A percentile compares a stretch with the other conserved stretches of the same genome.
Conservation (phyloP, 2,329 filamentous ascomycete genomes). For the Aspergillus proliferans region DNA sequence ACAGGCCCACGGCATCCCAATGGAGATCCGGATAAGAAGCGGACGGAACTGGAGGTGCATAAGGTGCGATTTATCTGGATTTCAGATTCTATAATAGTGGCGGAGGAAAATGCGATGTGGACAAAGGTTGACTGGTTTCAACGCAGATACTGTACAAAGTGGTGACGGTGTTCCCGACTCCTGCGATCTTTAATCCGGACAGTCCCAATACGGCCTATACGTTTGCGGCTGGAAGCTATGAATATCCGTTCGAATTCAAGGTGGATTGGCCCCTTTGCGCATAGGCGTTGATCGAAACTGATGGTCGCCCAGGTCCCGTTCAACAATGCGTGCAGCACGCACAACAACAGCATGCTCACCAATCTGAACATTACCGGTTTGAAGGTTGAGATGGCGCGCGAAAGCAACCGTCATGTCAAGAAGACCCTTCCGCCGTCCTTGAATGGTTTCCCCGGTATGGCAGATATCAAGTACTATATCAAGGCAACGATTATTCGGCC, state of each 20-base stretch:
- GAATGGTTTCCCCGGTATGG: constrained; percentile 76
- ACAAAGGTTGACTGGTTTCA: background rate
- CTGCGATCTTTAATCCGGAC: constrained; percentile 34
- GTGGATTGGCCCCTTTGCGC: constrained; percentile 16
- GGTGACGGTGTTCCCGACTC: constrained; percentile 40
- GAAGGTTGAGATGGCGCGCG: constrained; percentile 40
- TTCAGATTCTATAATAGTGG: background rate
- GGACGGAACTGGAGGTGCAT: constrained; percentile 44
- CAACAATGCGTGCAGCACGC: constrained; percentile 43
- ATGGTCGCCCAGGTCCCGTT: constrained; percentile 37
- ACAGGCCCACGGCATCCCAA: constrained; percentile 34
- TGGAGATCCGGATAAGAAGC: constrained; percentile 42
- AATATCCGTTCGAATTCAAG: constrained; percentile 47
- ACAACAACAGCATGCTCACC: constrained; percentile 41
- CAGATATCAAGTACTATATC: constrained; percentile 88
- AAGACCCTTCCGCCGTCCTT: constrained; percentile 83
- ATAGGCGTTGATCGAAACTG: background rate
- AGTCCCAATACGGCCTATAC: constrained; percentile 36
- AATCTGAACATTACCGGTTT: constrained; percentile 42
- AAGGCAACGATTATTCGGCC: constrained; percentile 94
- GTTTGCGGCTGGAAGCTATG: constrained; percentile 40
- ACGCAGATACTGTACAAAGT: constrained; percentile 45
- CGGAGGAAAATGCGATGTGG: background rate
- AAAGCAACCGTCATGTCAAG: constrained; percentile 61
- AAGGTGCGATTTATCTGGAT: constrained; percentile 32